Conservation (phyloP, 2,329 filamentous ascomycete genomes). For the Ophiobolus disseminans region DNA sequence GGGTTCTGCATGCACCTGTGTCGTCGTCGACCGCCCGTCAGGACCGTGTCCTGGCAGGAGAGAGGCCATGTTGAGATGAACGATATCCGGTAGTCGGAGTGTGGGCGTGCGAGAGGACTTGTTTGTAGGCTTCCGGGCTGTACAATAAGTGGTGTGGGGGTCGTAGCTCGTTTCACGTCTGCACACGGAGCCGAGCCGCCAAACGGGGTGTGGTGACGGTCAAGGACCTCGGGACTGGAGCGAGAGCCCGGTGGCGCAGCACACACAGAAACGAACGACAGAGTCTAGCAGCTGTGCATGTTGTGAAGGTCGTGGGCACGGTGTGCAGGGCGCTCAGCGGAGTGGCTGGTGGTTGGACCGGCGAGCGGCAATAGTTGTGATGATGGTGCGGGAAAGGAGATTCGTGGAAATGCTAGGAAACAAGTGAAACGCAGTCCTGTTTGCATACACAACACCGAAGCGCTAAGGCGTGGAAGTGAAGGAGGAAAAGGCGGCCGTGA, state of each 20-base stretch:
- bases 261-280: conserved; percentile 7
- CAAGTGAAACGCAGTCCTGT: background rate
- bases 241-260: conserved; percentile 15
- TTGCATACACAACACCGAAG: background rate
- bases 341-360: conserved; percentile 5
- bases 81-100: conserved; percentile 5
- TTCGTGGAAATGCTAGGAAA: background rate
- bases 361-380: conserved; percentile 5
- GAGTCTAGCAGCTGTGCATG: conserved; percentile 16
- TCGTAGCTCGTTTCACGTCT: conserved; percentile 1
- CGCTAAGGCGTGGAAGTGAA: background rate
- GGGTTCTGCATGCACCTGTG: conserved; percentile 30
- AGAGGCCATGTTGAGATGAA: conserved; percentile 43
- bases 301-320: conserved; percentile 12
- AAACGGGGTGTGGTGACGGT: conserved; percentile 13
- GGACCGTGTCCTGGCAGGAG: conserved; percentile 28
- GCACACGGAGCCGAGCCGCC: conserved; percentile 8
- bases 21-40: conserved; percentile 35
- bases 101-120: background rate
- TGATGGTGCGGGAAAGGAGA: conserved; percentile 2
- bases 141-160: background rate
- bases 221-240: conserved; percentile 13
- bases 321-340: conserved; percentile 2
- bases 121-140: background rate
- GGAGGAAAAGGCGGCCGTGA: background rate